Evolutionary conservation across 345 rosid species (phyloP).

Genomic region (Excoecaria agallocha): DNA sequence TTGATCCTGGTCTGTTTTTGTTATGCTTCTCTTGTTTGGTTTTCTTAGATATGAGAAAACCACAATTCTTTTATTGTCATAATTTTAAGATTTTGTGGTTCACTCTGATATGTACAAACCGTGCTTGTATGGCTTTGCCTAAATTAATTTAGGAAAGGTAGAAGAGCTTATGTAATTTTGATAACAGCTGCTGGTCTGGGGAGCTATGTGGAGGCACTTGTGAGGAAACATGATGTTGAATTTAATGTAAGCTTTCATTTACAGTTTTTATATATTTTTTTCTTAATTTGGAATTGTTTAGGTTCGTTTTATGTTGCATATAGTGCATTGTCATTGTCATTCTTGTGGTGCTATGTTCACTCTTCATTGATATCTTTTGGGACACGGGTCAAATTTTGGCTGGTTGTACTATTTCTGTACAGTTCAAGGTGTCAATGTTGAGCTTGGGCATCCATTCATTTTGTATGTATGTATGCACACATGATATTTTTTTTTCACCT

Average conservation of each 20-base stretch:
- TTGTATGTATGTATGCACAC: no score
- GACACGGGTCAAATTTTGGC: conserved; percentile 2
- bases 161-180: conserved; percentile 18
- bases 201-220: conserved; percentile 91
- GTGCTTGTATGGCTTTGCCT: neutral
- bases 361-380: neutral
- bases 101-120: conserved; percentile 1
- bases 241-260: conserved; percentile 58
- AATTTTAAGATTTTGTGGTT: neutral
- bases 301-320: neutral
- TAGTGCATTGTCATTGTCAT: neutral
- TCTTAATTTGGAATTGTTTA: neutral
- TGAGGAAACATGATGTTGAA: conserved; percentile 81
- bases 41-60: neutral
- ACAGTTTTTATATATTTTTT: neutral
- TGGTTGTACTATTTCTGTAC: neutral
- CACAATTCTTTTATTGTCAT: neutral
- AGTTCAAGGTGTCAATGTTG: no score
- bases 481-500: no score
- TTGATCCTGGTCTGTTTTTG: conserved; percentile 72
- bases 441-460: no score
- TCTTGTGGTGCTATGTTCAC: neutral
- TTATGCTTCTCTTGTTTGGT: conserved; percentile 14
- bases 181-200: conserved; percentile 92
- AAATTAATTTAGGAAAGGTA: conserved; percentile 4